These are phyloP conservation scores for Cyclaneusma minus DNA, from an alignment of 2,329 filamentous ascomycete species.

Conservation along the genomic window DNA sequence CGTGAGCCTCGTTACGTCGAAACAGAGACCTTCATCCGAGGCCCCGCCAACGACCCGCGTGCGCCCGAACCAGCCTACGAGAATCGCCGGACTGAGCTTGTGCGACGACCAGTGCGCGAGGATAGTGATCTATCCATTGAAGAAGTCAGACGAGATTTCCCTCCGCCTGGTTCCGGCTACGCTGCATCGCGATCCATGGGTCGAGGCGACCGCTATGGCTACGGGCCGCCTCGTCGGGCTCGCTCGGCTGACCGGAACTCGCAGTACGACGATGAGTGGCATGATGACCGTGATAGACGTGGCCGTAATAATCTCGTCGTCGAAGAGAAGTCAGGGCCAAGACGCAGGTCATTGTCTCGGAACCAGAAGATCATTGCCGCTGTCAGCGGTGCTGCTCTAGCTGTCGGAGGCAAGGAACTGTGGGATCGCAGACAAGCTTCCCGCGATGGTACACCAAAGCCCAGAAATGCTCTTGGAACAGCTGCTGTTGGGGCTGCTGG, in stretches of 20 bases:
- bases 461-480: slow-evolving; percentile 42
- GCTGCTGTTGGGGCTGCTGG: slow-evolving; percentile 48
- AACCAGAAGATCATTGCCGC: slow-evolving; percentile 52
- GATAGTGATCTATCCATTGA: slow-evolving; percentile 65
- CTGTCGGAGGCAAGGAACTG: slow-evolving; percentile 50
- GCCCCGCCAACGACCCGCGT: slow-evolving; percentile 7
- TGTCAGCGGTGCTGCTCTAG: slow-evolving; percentile 46
- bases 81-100: slow-evolving; percentile 34
- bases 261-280: slow-evolving; percentile 45
- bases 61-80: slow-evolving; percentile 15
- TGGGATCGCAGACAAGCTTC: slow-evolving; percentile 43
- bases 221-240: slow-evolving; percentile 34
- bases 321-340: slow-evolving; percentile 35
- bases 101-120: slow-evolving; percentile 43
- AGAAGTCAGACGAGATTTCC: slow-evolving; percentile 73
- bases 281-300: slow-evolving; percentile 27
- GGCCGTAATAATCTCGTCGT: slow-evolving; percentile 39
- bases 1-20: slow-evolving; percentile 38
- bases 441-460: slow-evolving; percentile 26
- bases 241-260: slow-evolving; percentile 46
- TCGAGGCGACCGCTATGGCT: slow-evolving; percentile 18
- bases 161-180: slow-evolving; percentile 38
- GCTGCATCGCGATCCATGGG: slow-evolving; percentile 10
- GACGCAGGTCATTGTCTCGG: slow-evolving; percentile 38
- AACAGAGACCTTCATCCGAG: slow-evolving; percentile 19